Evolutionary conservation across 2,329 filamentous ascomycete genomes (phyloP).

Genomic region (Alternaria postmessia): DNA sequence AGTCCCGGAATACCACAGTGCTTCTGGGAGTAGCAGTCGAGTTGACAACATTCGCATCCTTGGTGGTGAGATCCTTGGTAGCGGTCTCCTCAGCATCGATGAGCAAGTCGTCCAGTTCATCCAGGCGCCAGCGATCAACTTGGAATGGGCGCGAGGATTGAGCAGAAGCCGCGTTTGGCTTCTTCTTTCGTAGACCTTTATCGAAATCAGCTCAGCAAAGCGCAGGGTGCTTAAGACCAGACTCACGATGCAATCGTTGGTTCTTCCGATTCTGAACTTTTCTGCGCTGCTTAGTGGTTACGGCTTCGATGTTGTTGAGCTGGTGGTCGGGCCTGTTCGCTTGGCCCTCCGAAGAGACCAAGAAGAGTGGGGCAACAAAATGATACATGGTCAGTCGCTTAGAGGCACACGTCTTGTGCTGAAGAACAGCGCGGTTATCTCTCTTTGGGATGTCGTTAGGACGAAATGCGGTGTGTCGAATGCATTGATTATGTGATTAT

Average conservation of each 20-base stretch:
- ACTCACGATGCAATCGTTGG: slow-evolving; percentile 14
- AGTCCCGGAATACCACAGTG: neutral
- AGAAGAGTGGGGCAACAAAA: neutral
- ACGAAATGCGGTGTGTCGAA: neutral
- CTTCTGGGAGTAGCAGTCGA: neutral
- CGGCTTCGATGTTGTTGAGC: neutral
- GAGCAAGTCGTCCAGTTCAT: neutral
- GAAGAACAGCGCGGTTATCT: too few species aligned
- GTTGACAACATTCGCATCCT: neutral
- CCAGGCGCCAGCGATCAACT: slow-evolving; percentile 6
- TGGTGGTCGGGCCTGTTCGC: neutral
- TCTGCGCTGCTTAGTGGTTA: slow-evolving; percentile 12
- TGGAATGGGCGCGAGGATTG: slow-evolving; percentile 2
- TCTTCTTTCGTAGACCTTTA: neutral
- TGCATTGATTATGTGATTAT: neutral
- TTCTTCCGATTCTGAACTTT: slow-evolving; percentile 17
- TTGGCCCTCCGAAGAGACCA: neutral
- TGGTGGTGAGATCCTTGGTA: neutral
- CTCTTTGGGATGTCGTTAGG: too few species aligned
- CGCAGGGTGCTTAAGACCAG: neutral
- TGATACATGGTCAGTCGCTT: neutral
- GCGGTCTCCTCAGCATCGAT: neutral
- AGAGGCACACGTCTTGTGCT: neutral
- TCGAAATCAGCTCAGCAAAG: neutral
- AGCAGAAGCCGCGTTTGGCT: neutral